Conservation (phyloP, 2,329 filamentous ascomycete species). For the Lachnellula arida region DNA sequence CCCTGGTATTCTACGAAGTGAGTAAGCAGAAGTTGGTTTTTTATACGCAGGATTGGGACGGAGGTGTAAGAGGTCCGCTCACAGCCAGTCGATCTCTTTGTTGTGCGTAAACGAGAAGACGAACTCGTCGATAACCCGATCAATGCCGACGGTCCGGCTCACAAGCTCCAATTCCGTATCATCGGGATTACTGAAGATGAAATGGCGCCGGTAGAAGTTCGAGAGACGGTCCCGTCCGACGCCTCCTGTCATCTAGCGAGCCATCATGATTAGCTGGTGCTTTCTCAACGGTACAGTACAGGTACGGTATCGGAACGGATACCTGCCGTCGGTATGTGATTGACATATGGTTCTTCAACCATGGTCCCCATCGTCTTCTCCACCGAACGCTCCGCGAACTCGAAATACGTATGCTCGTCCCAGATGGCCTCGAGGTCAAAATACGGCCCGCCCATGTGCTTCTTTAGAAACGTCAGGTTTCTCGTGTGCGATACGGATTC, state of each 20-base stretch:
- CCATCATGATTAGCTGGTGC: not conserved
- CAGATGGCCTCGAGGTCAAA: constrained; percentile 75
- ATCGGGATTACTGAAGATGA: constrained; percentile 67
- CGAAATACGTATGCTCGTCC: constrained; percentile 71
- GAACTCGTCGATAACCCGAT: constrained; percentile 69
- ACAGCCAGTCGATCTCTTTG: constrained; percentile 65
- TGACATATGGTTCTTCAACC: constrained; percentile 75
- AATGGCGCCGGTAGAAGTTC: constrained; percentile 72
- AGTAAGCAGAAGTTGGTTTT: not conserved
- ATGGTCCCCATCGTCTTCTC: constrained; percentile 76
- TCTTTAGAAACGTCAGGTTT: constrained; percentile 60
- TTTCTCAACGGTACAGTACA: no score
- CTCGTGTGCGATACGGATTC: constrained; percentile 58
- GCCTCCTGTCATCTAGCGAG: constrained; percentile 47
- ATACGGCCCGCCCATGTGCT: constrained; percentile 55
- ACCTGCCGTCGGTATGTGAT: constrained; percentile 65
- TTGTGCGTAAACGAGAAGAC: constrained; percentile 61
- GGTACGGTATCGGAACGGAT: not conserved
- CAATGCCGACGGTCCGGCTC: constrained; percentile 65
- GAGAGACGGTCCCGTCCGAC: constrained; percentile 59
- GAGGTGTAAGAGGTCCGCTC: constrained; percentile 27
- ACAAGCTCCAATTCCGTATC: constrained; percentile 66
- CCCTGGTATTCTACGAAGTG: constrained; percentile 49
- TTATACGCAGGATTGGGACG: not conserved
- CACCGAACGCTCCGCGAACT: constrained; percentile 65